phyloP scores from a whole-genome alignment of 441 rosid genomes.

The Rhodomyrtus psidioides region DNA sequence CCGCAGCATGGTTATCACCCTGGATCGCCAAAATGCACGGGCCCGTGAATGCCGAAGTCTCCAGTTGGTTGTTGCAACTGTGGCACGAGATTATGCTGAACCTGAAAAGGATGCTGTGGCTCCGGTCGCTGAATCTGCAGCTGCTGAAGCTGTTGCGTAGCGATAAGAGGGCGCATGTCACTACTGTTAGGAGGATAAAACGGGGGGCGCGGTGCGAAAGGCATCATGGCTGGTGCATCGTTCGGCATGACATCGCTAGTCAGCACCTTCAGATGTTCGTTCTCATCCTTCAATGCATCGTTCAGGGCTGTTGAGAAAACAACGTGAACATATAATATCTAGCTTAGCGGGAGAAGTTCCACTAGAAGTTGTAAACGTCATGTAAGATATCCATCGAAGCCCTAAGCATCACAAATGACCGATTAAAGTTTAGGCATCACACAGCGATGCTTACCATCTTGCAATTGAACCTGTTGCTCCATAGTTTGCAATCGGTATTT shows the following conservation, averaged over 20 bases:
- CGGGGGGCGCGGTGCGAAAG: neutral
- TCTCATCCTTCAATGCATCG: slow-evolving; percentile 89
- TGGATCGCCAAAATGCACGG: neutral
- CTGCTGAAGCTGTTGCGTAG: neutral
- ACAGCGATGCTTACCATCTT: neutral
- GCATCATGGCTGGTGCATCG: neutral
- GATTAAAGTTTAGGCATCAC: neutral
- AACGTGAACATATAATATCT: neutral
- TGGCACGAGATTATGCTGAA: neutral
- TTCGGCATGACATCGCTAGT: slow-evolving; percentile 52
- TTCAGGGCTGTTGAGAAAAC: slow-evolving; percentile 14
- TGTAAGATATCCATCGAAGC: neutral
- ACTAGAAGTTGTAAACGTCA: neutral
- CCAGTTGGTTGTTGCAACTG: neutral
- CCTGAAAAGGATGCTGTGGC: neutral
- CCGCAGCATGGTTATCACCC: neutral
- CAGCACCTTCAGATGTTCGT: slow-evolving; percentile 77
- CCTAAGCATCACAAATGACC: neutral
- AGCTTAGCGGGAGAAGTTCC: neutral
- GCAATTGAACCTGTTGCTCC: slow-evolving; percentile 1
- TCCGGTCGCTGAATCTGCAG: neutral
- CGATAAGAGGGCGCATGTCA: neutral
- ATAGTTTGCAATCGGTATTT: neutral
- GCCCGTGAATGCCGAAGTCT: neutral
- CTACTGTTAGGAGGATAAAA: neutral